Conservation (phyloP, 75 land plant species). For the Chamaecyparis obtusa region DNA sequence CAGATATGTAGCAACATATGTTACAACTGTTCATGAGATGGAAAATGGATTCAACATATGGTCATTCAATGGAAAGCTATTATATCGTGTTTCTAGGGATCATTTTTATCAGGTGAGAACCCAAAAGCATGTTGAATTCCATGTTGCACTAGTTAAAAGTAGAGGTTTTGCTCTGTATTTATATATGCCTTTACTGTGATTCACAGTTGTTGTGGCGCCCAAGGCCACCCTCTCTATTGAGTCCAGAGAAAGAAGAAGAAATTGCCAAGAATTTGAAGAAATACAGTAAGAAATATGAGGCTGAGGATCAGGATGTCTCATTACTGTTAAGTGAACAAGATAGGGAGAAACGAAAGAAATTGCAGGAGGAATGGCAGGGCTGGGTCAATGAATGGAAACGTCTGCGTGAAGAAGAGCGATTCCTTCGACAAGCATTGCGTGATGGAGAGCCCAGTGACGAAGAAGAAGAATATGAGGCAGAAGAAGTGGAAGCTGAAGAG, state of each 20-base stretch:
- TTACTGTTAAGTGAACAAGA: conserved; percentile 69
- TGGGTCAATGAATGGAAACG: conserved; percentile 72
- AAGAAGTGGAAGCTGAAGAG: conserved; percentile 86
- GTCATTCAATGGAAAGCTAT: conserved; percentile 91
- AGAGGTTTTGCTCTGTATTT: background rate
- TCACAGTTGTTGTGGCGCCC: conserved; percentile 88
- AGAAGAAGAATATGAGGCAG: conserved; percentile 84
- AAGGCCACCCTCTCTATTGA: conserved; percentile 81
- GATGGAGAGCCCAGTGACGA: conserved; percentile 93
- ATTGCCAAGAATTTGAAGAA: conserved; percentile 83
- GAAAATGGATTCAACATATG: conserved; percentile 96
- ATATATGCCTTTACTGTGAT: background rate
- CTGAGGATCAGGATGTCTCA: conserved; percentile 69
- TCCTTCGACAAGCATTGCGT: conserved; percentile 48
- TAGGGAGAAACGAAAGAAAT: conserved; percentile 62
- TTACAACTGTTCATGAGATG: conserved; percentile 94
- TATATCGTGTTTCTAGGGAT: conserved; percentile 73
- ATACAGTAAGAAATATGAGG: conserved; percentile 94
- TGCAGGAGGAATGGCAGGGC: conserved; percentile 78
- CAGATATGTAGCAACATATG: conserved; percentile 85
- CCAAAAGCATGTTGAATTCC: background rate
- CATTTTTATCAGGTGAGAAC: conserved; percentile 75
- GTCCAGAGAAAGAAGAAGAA: conserved; percentile 75
- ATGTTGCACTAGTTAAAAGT: background rate
- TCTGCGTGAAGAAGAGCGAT: conserved; percentile 61